These are phyloP conservation scores for Nemophila menziesii DNA, from an alignment of 257 asterid genomes.

Conservation along the genomic window DNA sequence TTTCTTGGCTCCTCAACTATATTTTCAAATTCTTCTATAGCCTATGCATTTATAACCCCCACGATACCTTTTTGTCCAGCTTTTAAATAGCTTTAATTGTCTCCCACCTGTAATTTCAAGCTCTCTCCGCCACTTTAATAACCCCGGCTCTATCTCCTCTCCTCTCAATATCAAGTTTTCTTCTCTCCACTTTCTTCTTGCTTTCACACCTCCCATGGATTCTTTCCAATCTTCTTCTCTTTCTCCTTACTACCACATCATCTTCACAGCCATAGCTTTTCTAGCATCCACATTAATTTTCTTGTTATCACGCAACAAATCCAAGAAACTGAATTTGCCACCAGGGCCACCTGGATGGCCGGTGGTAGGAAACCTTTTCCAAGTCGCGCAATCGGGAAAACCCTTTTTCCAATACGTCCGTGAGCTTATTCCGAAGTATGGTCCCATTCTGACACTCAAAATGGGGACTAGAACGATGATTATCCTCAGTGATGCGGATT, in stretches of 20 bases:
- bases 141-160: background rate
- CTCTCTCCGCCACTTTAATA: slow-evolving; percentile 9
- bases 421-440: slow-evolving; percentile 52
- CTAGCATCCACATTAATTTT: slow-evolving; percentile 35
- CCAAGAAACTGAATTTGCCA: slow-evolving; percentile 50
- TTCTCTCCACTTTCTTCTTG: background rate
- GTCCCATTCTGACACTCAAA: slow-evolving; percentile 56
- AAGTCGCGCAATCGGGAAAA: slow-evolving; percentile 72
- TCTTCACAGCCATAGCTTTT: slow-evolving; percentile 52
- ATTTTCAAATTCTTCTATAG: background rate
- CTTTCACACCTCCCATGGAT: slow-evolving; percentile 19
- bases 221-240: slow-evolving; percentile 28
- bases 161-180: background rate
- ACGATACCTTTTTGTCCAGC: background rate
- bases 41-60: slow-evolving; percentile 14
- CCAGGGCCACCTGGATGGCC: slow-evolving; percentile 95
- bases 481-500: slow-evolving; percentile 37
- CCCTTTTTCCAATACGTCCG: slow-evolving; percentile 58
- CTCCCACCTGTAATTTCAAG: slow-evolving; percentile 19
- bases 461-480: slow-evolving; percentile 90
- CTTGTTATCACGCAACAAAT: slow-evolving; percentile 28
- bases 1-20: background rate
- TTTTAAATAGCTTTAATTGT: slow-evolving; percentile 5
- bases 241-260: slow-evolving; percentile 42
- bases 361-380: slow-evolving; percentile 78